phyloP scores from a whole-genome alignment of 1,284 basidiomycete genomes.

The Porogramme epimiltina region DNA sequence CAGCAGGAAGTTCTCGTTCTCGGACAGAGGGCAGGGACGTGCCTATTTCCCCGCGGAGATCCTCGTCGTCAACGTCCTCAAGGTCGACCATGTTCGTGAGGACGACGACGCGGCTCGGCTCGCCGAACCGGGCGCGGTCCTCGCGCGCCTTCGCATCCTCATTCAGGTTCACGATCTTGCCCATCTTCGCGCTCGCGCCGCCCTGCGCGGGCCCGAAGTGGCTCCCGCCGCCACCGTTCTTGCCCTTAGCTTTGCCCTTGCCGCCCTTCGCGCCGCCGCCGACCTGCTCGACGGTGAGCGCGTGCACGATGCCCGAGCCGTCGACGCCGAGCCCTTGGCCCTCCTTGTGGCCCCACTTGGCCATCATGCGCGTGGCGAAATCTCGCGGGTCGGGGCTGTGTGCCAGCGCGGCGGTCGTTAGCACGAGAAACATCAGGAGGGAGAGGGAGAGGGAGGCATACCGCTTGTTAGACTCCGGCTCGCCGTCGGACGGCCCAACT shows the following conservation, averaged over 20 bases:
- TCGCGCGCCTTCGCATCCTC: slow-evolving; percentile 75
- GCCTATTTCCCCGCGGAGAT: slow-evolving; percentile 87
- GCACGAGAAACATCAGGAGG: too few species aligned
- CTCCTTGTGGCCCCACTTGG: slow-evolving; percentile 93
- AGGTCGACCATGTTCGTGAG: slow-evolving; percentile 85
- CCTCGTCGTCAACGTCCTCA: slow-evolving; percentile 84
- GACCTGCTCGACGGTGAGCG: slow-evolving; percentile 79
- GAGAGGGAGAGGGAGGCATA: slow-evolving; percentile 20
- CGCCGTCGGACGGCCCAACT: slow-evolving; percentile 32
- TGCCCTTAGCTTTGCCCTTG: slow-evolving; percentile 35
- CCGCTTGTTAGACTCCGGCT: slow-evolving; percentile 31
- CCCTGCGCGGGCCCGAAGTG: slow-evolving; percentile 2
- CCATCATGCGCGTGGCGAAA: slow-evolving; percentile 83
- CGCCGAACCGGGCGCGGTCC: slow-evolving; percentile 80
- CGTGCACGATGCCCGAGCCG: slow-evolving; percentile 85
- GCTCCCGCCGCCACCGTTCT: slow-evolving; percentile 16
- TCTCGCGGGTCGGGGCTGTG: slow-evolving; percentile 67
- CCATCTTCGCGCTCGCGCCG: slow-evolving; percentile 54
- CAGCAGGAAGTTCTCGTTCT: not conserved
- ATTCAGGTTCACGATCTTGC: slow-evolving; percentile 86
- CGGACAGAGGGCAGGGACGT: slow-evolving; percentile 31
- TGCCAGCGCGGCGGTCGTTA: not conserved
- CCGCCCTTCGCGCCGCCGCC: slow-evolving; percentile 38
- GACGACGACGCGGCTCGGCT: slow-evolving; percentile 86
- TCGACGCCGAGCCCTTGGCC: slow-evolving; percentile 88